Evolutionary conservation across 192 early-diverging fungal genomes (phyloP), one percentile per base, ranked within the genome.

Genomic region (Linderina pennispora): DNA sequence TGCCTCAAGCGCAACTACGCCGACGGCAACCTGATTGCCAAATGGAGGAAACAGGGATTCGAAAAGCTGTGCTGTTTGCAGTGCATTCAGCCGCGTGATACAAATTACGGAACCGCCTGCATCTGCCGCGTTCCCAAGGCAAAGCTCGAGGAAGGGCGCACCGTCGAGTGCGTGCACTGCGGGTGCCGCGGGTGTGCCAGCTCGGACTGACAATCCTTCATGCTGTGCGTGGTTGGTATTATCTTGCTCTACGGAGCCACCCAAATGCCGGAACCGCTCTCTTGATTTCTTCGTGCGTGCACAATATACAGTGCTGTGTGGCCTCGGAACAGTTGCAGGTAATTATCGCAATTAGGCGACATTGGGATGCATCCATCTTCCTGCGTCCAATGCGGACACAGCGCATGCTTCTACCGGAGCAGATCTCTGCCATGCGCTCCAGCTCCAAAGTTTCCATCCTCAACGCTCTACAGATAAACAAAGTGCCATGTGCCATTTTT

Each of bases 1-100:
- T 86, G 89, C 61, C 45, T 98, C 40, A 94, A 95, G 58, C 77
- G 90, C 48, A 81, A 82, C 23, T 91, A 94, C 43, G 97, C 89
- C 4, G 97, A 99, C 61, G 85, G 59, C 13, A 86, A 78, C 50
- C 67, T 99, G 17, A 99, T 99, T 70, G 97, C 94, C 11, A 99
- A 99, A 52, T 99, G 97, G 97, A 86, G 85, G 48, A 98, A 97
- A 83, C 77, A 82, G 39, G 94, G 94, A 23, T 99, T 91, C 62
- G 97, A 99, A 61, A 92, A 94, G 55, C 78, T 99, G 25, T 99
- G 97, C 57, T 99, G 97, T 55, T 54, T 98, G 51, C 78, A 89
- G 43, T 98, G 97, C 60, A 94, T 99, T 49, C 97, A 99, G 51
- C 85, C 93, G 36, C 84, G 81, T 49, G 97, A 99, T 52, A 98